phyloP scores from a whole-genome alignment of 78 protist species.

The Parvularia atlantis region DNA sequence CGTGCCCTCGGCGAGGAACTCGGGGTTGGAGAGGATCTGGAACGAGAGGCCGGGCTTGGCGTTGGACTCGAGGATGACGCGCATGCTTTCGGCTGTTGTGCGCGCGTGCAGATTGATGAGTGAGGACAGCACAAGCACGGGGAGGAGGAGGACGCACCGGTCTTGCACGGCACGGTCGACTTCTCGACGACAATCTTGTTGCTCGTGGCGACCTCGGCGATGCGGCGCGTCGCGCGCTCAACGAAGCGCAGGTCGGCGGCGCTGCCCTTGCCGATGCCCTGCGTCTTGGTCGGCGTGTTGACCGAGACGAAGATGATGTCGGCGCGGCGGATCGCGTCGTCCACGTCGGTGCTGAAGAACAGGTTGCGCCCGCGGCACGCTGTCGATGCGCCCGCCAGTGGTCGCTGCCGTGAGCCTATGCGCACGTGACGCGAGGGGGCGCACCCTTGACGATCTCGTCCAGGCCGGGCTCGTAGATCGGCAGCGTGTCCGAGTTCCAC shows the following conservation, averaged over 20 bases:
- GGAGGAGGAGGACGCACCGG: conserved; percentile 13
- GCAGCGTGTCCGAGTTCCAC: conserved; percentile 78
- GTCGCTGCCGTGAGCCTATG: too few relatives aligned
- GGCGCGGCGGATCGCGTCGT: conserved; percentile 36
- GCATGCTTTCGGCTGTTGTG: conserved; percentile 26
- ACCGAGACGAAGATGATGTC: conserved; percentile 83
- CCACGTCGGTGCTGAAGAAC: conserved; percentile 70
- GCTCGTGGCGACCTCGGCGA: conserved; percentile 25
- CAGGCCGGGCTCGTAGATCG: conserved; percentile 93
- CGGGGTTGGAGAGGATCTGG: conserved; percentile 86
- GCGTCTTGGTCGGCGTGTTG: conserved; percentile 81
- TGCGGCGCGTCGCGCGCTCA: conserved; percentile 45
- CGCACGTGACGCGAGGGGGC: too few relatives aligned
- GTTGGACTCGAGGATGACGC: conserved; percentile 35
- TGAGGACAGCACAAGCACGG: too few relatives aligned
- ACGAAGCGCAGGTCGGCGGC: conserved; percentile 68
- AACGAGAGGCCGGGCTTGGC: neutral
- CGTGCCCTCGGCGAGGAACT: conserved; percentile 88
- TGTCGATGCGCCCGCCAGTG: too few relatives aligned
- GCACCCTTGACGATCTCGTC: conserved; percentile 48
- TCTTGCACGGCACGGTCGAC: conserved; percentile 82
- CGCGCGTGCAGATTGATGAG: too few relatives aligned
- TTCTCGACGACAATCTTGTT: conserved; percentile 80
- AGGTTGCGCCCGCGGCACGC: conserved; percentile 57
- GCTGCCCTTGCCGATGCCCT: conserved; percentile 60